These are phyloP conservation scores for Pyricularia pennisetigena DNA, from an alignment of 2,329 filamentous ascomycete species.

Conservation along the genomic window DNA sequence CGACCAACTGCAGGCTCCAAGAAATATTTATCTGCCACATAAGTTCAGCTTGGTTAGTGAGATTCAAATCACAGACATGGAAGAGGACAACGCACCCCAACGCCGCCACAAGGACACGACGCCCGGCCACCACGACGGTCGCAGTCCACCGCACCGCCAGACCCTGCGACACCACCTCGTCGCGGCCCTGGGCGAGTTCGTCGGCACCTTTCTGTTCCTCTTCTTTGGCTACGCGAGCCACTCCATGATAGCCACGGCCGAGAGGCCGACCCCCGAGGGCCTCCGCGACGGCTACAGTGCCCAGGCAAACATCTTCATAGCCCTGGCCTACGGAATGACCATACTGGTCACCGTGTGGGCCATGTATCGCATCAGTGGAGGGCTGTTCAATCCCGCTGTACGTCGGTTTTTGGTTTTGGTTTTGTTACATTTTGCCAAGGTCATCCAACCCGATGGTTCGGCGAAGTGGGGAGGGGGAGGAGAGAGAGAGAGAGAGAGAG, in stretches of 20 bases:
- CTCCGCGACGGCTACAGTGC: background rate
- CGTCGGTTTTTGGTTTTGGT: background rate
- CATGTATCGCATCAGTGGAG: conserved; percentile 36
- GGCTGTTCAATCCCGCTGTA: conserved; percentile 29
- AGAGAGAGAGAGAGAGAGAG: no score
- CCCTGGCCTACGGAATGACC: conserved; percentile 31
- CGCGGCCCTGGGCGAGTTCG: conserved; percentile 28
- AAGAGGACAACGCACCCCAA: no score
- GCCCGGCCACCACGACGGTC: background rate
- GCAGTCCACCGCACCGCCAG: background rate
- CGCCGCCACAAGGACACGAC: background rate
- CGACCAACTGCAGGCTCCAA: no score
- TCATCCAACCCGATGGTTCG: no score
- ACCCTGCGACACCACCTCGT: conserved; percentile 15
- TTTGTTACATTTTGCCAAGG: background rate
- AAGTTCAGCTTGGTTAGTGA: no score
- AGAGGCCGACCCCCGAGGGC: background rate
- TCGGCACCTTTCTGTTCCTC: conserved; percentile 32
- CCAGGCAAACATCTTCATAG: conserved; percentile 22
- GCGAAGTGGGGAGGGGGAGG: no score
- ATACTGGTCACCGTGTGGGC: conserved; percentile 38
- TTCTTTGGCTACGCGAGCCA: conserved; percentile 27
- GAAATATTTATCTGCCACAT: no score
- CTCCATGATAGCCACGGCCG: background rate
- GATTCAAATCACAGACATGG: no score